phyloP scores from a whole-genome alignment of 1,284 basidiomycete genomes.

The Termitomyces sp. region DNA sequence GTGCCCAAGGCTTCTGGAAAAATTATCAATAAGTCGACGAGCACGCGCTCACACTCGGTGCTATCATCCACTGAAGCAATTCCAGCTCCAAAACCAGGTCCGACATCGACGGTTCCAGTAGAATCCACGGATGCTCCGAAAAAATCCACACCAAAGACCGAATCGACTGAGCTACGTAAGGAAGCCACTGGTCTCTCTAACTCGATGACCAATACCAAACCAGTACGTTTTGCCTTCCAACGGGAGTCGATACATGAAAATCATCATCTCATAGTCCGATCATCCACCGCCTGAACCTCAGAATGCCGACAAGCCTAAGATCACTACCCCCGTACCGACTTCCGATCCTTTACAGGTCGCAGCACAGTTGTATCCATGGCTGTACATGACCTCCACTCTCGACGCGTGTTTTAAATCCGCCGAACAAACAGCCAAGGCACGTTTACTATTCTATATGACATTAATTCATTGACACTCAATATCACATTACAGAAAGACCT shows the following conservation, averaged over 20 bases:
- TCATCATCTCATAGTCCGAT: background rate
- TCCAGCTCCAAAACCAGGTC: background rate
- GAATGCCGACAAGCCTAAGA: background rate
- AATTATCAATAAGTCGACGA: background rate
- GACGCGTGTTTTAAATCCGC: conserved; percentile 40
- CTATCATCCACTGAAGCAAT: background rate
- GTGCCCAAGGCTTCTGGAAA: background rate
- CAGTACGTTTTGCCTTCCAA: background rate
- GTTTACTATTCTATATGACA: conserved; percentile 1
- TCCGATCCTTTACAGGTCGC: conserved; percentile 37
- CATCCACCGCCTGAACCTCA: background rate
- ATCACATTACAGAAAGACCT: conserved; percentile 28
- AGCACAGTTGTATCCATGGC: conserved; percentile 43
- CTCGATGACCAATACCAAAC: conserved; percentile 25
- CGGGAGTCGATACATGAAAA: too few species aligned
- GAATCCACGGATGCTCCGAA: background rate
- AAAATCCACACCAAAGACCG: background rate
- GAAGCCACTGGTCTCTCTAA: background rate
- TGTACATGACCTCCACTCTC: conserved; percentile 44
- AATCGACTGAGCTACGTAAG: background rate
- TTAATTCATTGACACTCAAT: background rate
- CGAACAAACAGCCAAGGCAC: conserved; percentile 30
- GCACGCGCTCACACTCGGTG: background rate
- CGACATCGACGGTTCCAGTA: background rate
- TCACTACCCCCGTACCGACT: conserved; percentile 16